Percentiles rank a stretch among this genome's conserved stretches.
These are phyloP conservation scores for Chenopodium formosanum DNA, from an alignment of 148 eudicot genomes.

Conservation along the genomic window DNA sequence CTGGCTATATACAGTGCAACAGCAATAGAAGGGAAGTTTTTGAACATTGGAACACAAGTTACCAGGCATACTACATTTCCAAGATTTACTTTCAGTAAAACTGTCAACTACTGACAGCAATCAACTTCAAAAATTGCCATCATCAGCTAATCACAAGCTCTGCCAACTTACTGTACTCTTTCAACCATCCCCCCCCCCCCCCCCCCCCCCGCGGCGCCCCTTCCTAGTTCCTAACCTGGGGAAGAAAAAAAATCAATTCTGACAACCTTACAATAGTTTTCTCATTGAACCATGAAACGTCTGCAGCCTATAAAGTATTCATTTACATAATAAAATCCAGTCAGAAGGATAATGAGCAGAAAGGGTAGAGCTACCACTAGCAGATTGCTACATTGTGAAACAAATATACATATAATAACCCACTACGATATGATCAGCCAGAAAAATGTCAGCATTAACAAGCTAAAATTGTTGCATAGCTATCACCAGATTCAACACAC, in stretches of 20 bases:
- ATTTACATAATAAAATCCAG: not conserved
- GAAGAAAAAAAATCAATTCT: not conserved
- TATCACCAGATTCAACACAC: not conserved
- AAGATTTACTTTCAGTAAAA: not conserved
- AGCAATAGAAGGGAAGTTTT: not conserved
- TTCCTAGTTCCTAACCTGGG: not conserved
- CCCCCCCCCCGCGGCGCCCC: not conserved
- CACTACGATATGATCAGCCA: too few species aligned
- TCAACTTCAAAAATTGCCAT: not conserved
- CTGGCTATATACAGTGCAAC: not conserved
- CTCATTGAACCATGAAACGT: not conserved
- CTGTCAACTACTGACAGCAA: not conserved
- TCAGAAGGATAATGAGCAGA: not conserved
- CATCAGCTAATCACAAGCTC: not conserved
- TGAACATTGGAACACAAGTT: not conserved
- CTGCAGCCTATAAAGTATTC: not conserved
- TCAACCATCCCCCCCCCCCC: not conserved
- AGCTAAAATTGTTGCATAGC: not conserved
- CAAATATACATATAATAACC: not conserved
- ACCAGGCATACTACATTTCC: not conserved
- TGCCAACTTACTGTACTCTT: not conserved
- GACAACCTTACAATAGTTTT: not conserved
- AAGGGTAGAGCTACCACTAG: not conserved
- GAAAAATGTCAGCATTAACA: not conserved
- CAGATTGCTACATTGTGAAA: not conserved